phyloP scores from a whole-genome alignment of 108 stramenopile genomes.

The Skeletonema marinoi region DNA sequence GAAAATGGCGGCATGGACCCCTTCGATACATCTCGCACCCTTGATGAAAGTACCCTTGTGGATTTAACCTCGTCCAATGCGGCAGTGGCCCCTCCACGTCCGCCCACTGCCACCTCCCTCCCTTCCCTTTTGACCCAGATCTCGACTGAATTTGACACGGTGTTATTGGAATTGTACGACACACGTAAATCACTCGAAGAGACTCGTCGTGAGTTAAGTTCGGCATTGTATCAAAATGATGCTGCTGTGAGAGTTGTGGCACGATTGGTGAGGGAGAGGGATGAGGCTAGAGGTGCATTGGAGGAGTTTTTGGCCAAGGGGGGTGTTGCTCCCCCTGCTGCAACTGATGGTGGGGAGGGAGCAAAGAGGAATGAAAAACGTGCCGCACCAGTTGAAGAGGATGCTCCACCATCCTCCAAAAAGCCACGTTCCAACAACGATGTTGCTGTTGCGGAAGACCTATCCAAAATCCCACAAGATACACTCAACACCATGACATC shows the following conservation, averaged over 20 bases:
- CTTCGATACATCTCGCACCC: slow-evolving; percentile 53
- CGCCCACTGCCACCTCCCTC: slow-evolving; percentile 62
- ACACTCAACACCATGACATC: slow-evolving; percentile 54
- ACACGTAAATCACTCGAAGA: slow-evolving; percentile 83
- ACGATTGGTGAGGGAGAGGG: slow-evolving; percentile 85
- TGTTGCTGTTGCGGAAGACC: background rate
- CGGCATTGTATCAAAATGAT: slow-evolving; percentile 96
- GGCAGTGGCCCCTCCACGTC: slow-evolving; percentile 54
- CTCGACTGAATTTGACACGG: slow-evolving; percentile 87
- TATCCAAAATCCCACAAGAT: slow-evolving; percentile 39
- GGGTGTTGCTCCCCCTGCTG: slow-evolving; percentile 4
- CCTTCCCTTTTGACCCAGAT: slow-evolving; percentile 65
- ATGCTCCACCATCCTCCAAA: slow-evolving; percentile 9
- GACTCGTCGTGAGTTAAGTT: slow-evolving; percentile 83
- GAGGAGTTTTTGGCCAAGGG: slow-evolving; percentile 46
- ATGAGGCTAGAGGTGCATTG: slow-evolving; percentile 73
- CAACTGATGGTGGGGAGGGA: background rate
- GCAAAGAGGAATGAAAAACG: slow-evolving; percentile 14
- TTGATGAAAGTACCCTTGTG: slow-evolving; percentile 66
- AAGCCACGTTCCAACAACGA: slow-evolving; percentile 1
- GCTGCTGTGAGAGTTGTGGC: slow-evolving; percentile 95
- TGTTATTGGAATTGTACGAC: slow-evolving; percentile 88
- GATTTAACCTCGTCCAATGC: slow-evolving; percentile 24
- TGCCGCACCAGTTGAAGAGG: slow-evolving; percentile 22
- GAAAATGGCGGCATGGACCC: slow-evolving; percentile 85